Evolutionary conservation across 1,139 yeast species (phyloP), one percentile per base, ranked within the genome.

Genomic region (Candida gigantensis): DNA sequence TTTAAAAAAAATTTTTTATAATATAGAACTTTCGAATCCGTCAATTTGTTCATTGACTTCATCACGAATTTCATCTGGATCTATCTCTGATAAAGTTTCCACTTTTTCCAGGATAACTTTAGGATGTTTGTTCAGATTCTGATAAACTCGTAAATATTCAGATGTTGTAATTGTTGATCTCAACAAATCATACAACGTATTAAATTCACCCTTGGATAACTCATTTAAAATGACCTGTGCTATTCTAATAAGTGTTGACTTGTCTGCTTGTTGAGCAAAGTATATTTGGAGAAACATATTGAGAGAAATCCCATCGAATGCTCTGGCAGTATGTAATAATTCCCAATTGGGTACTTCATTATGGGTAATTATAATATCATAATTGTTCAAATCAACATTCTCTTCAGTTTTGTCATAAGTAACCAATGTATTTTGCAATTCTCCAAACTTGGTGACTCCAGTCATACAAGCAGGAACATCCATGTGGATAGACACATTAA

Each of bases 401-500:
- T 72, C 65, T 54, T 90, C 97, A 0, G 90, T 77, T 53, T 84
- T 87, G 58, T 89, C 96, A 55, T 87, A 90, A 1, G 51, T 59
- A n/a, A 84, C 58, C 14, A 55, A 49, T 17, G 61, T 52, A 23
- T 54, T 49, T 41, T 72, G 70, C 10, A 80, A 49, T 52, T 86
- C 82, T 2, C 83, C 83, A 58, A 90, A 90, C 39, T 79, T 67
- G 3, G 89, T 77, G 5, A 82, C 83, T 6, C 98, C 98, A 1
- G 90, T 78, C 95, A 88, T 88, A 54, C 96, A 86, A 2, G 94
- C 74, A 0, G 86, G 79, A 2, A 82, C 82, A 51, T 86, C 95
- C 63, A 88, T 62, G 55, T 89, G 96, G 5, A 88, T 78, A 0
- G 67, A 50, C 4, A 65, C 55, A 5, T 37, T 31, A 11, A 33